These are phyloP conservation scores for Aurifilum marmelostoma DNA, from an alignment of 2,329 filamentous ascomycete species.

Conservation along the genomic window DNA sequence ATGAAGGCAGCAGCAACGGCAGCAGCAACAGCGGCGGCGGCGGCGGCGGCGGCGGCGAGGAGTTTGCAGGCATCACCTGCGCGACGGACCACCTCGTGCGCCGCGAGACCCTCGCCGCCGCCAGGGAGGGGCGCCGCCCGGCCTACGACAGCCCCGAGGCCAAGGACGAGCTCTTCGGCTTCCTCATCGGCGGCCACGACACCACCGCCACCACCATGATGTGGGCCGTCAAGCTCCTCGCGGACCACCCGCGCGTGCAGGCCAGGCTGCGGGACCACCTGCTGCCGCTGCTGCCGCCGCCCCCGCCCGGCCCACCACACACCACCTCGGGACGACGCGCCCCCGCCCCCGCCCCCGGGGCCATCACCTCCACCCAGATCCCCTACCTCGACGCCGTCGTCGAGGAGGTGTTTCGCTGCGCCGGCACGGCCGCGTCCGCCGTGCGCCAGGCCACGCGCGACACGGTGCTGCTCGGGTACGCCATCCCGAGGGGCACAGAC, in stretches of 20 bases:
- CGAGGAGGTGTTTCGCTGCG: conserved; percentile 49
- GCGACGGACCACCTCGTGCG: conserved; percentile 21
- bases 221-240: conserved; percentile 47
- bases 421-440: conserved; percentile 50
- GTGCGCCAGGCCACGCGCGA: conserved; percentile 46
- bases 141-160: conserved; percentile 16
- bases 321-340: too few relatives aligned
- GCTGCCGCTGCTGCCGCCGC: too few relatives aligned
- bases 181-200: conserved; percentile 48
- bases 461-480: conserved; percentile 44
- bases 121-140: conserved; percentile 20
- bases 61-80: conserved; percentile 20
- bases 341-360: conserved; percentile 29
- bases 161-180: conserved; percentile 44
- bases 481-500: conserved; percentile 46
- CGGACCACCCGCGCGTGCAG: conserved; percentile 44
- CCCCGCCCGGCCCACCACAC: too few relatives aligned
- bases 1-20: neutral
- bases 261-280: conserved; percentile 45
- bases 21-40: neutral
- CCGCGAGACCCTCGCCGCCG: conserved; percentile 16
- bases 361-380: conserved; percentile 42
- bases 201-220: conserved; percentile 48
- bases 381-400: conserved; percentile 51
- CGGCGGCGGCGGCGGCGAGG: neutral